Percentiles rank a stretch among this genome's conserved stretches.
Evolutionary conservation across 768 basidiomycete genomes (phyloP).

Genomic region (Russula emetica): DNA sequence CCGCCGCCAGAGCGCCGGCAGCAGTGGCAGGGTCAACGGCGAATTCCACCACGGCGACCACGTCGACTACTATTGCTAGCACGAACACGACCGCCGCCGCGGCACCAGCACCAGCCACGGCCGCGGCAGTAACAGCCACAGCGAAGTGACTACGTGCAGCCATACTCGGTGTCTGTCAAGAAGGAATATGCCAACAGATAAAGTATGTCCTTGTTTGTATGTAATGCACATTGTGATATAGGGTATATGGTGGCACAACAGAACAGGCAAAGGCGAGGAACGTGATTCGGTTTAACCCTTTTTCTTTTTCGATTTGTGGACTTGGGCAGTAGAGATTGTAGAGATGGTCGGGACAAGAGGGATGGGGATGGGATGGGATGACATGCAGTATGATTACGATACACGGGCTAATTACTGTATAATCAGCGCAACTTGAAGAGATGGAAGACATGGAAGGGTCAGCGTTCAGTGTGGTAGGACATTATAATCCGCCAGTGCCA

Average conservation of each 20-base stretch:
- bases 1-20: not conserved
- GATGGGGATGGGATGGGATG: constrained; percentile 7
- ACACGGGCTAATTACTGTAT: constrained; percentile 20
- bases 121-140: not conserved
- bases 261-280: not conserved
- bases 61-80: not conserved
- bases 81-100: not conserved
- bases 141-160: not conserved
- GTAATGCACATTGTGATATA: constrained; percentile 9
- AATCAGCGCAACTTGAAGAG: constrained; percentile 8
- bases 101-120: not conserved
- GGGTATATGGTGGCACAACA: not conserved
- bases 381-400: constrained; percentile 15
- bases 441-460: not conserved
- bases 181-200: not conserved
- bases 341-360: not conserved
- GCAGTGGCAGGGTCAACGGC: not conserved
- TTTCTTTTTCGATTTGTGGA: constrained; percentile 14
- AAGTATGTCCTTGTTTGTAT: constrained; percentile 14
- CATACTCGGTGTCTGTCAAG: not conserved
- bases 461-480: not conserved
- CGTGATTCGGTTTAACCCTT: not conserved
- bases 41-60: not conserved
- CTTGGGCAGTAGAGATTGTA: constrained; percentile 12
- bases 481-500: not conserved